Evolutionary conservation across 345 rosid species (phyloP), one percentile per base, ranked within the genome.

Genomic region (Mallotus nudiflorus): DNA sequence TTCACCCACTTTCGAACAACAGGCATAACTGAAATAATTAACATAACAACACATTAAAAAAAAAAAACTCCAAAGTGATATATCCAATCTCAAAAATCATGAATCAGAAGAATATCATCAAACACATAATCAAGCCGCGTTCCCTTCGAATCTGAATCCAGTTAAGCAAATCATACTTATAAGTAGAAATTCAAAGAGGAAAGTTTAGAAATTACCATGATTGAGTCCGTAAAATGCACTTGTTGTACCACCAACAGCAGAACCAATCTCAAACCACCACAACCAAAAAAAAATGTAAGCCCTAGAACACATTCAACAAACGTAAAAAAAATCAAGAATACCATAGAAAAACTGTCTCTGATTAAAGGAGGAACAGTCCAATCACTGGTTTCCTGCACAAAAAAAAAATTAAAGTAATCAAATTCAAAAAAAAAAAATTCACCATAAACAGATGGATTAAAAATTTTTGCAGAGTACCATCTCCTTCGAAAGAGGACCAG

Each of bases 321-420:
- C 20, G 10, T 20, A 14, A 54, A 54, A 22, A 58, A 16, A 31
- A 28, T 15, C 27, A 7, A 29, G 12, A 57, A 68, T 85, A 91
- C 95, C 98, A 94, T 94, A 31, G 92, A 91, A 62, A 91, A 91
- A 79, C 97, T 94, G 73, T 94, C 97, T 75, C 97, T 87, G 49
- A 94, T 75, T 29, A 94, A 82, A 15, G 97, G 96, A 42, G 88
- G 66, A 60, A 91, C 84, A 28, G 92, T 90, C 98, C 96, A 91
- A 2, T 78, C 82, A 80, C 89, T 91, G 9, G 97, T 89, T 82
- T 90, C 93, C 98, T 91, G 88, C 75, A 82, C 68, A 29, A 65
- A 3, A 28, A 2, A 25, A 56, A 62, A 53, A 59, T 20, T 18
- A 16, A 28, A 3, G 1, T 22, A 28, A 11, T 33, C 48, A 57